Conservation (phyloP, 75 land plant genomes). For the Picea sitchensis region DNA sequence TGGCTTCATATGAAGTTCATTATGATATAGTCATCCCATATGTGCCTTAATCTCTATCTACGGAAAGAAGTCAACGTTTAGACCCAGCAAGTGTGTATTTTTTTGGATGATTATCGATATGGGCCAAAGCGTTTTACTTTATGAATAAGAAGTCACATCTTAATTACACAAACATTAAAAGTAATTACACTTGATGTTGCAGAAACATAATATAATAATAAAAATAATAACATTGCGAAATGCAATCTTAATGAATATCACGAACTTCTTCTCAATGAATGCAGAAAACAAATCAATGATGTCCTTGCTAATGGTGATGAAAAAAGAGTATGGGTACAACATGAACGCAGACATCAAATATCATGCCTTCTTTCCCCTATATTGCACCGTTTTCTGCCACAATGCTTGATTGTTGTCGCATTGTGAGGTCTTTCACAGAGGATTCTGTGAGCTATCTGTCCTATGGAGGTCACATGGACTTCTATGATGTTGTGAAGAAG, state of each 20-base stretch:
- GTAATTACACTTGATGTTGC: too few relatives aligned
- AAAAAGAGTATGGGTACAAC: conserved; percentile 81
- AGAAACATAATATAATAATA: too few relatives aligned
- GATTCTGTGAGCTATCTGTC: conserved; percentile 84
- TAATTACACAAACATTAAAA: too few relatives aligned
- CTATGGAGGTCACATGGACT: conserved; percentile 63
- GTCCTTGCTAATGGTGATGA: conserved; percentile 75
- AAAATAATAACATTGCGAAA: conserved; percentile 61
- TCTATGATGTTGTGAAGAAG: background rate
- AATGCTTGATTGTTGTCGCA: conserved; percentile 78
- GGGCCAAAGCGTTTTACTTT: too few relatives aligned
- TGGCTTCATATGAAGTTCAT: too few relatives aligned
- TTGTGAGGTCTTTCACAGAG: conserved; percentile 79
- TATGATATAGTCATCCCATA: too few relatives aligned
- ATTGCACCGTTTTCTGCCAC: conserved; percentile 90
- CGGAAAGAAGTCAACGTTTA: too few relatives aligned
- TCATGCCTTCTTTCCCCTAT: conserved; percentile 90
- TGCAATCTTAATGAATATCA: conserved; percentile 48
- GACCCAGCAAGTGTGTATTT: too few relatives aligned
- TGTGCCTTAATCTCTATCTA: too few relatives aligned
- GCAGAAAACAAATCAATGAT: conserved; percentile 54
- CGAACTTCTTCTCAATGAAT: conserved; percentile 79
- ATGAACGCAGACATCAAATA: conserved; percentile 71
- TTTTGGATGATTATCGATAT: too few relatives aligned
- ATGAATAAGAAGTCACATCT: too few relatives aligned